Evolutionary conservation across 495 filamentous ascomycete genomes (phyloP).

Genomic region (Lasiosphaeriaceae sp.): DNA sequence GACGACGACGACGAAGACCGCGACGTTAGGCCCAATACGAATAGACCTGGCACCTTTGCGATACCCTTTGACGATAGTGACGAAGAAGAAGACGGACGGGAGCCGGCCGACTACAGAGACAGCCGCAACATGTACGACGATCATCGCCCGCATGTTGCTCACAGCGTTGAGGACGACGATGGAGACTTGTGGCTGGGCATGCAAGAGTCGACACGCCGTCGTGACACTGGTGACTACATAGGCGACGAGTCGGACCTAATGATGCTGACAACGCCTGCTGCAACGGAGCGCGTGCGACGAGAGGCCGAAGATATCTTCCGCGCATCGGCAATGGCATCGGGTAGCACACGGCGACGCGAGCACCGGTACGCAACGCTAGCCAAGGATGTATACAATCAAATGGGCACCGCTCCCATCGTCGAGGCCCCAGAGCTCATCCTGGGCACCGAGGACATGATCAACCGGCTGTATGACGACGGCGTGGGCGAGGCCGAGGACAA

Average conservation of each 20-base stretch:
- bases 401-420: constrained; percentile 38
- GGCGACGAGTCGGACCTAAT: constrained; percentile 41
- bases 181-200: constrained; percentile 33
- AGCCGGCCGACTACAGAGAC: constrained; percentile 34
- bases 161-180: constrained; percentile 22
- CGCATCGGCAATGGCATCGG: constrained; percentile 38
- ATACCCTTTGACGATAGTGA: constrained; percentile 28
- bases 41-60: constrained; percentile 34
- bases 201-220: constrained; percentile 7
- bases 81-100: constrained; percentile 31
- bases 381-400: constrained; percentile 46
- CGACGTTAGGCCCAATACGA: constrained; percentile 17
- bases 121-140: background rate
- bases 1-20: constrained; percentile 27
- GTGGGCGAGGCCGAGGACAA: constrained; percentile 50
- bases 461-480: constrained; percentile 54
- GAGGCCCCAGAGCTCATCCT: constrained; percentile 54
- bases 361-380: constrained; percentile 46
- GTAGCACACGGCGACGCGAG: constrained; percentile 28
- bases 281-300: constrained; percentile 38
- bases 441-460: constrained; percentile 50
- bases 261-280: constrained; percentile 44
- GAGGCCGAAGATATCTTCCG: constrained; percentile 45
- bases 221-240: background rate
- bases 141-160: background rate